Evolutionary conservation across 176 grass and related monocot species (phyloP).

Genomic region (Otatea glauca): DNA sequence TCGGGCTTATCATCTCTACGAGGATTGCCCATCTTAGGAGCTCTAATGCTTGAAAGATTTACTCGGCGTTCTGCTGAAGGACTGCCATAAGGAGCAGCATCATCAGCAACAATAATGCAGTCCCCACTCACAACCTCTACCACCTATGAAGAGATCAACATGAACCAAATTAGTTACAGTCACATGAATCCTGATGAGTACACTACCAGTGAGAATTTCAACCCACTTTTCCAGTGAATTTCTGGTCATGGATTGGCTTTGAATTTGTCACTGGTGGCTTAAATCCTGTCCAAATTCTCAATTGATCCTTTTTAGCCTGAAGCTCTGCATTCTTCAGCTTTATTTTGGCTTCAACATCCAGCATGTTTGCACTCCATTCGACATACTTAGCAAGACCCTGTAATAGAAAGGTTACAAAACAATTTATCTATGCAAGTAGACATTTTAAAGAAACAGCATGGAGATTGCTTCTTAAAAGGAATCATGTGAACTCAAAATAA

Average conservation of each 20-base stretch:
- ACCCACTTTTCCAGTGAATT: conserved; percentile 87
- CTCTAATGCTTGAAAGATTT: conserved; percentile 94
- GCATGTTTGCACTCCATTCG: conserved; percentile 97
- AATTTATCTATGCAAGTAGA: conserved; percentile 16
- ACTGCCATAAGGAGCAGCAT: conserved; percentile 72
- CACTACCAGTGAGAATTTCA: background rate
- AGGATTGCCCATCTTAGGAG: conserved; percentile 86
- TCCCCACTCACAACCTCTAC: conserved; percentile 98
- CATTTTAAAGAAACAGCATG: conserved; percentile 24
- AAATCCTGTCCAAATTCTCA: conserved; percentile 88
- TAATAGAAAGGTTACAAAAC: conserved; percentile 30
- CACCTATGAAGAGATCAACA: conserved; percentile 64
- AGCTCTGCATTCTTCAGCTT: conserved; percentile 87
- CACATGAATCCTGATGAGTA: conserved; percentile 31
- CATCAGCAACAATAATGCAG: conserved; percentile 92
- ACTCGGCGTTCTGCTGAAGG: conserved; percentile 81
- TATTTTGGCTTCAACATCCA: conserved; percentile 91
- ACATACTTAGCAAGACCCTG: conserved; percentile 98
- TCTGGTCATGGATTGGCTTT: conserved; percentile 88
- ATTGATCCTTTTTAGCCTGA: conserved; percentile 86
- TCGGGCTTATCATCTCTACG: conserved; percentile 68
- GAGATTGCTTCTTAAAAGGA: conserved; percentile 5
- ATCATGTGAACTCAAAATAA: conserved; percentile 18
- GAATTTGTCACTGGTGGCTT: conserved; percentile 86
- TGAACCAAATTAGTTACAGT: conserved; percentile 14